phyloP scores from a whole-genome alignment of 345 rosid genomes.

The Ceriops decandra region DNA sequence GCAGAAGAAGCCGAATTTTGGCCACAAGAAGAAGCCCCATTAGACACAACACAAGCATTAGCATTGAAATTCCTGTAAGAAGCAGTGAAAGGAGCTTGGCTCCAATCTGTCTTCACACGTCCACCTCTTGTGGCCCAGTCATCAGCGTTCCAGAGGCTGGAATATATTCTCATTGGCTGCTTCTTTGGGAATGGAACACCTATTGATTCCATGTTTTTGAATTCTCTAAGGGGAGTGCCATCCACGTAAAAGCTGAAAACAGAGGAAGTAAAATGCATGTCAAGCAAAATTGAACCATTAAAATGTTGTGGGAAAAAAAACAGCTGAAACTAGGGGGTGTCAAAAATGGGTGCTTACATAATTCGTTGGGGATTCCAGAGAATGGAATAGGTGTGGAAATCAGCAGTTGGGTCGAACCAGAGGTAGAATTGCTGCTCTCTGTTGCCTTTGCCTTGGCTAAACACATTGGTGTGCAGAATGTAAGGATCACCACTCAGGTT shows the following conservation, averaged over 20 bases:
- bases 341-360: constrained; percentile 21
- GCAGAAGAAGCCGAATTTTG: constrained; percentile 13
- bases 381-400: constrained; percentile 58
- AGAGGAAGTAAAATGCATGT: background rate
- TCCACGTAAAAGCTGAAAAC: constrained; percentile 47
- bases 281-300: background rate
- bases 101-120: constrained; percentile 56
- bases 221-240: constrained; percentile 54
- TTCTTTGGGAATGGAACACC: constrained; percentile 49
- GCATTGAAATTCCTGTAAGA: constrained; percentile 22
- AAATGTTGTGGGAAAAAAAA: background rate
- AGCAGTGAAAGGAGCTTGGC: constrained; percentile 57
- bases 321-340: background rate
- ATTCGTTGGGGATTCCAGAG: constrained; percentile 59
- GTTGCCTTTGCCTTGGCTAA: constrained; percentile 3
- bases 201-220: constrained; percentile 50
- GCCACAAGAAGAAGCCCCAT: constrained; percentile 30
- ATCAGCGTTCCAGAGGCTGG: constrained; percentile 62
- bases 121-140: constrained; percentile 69
- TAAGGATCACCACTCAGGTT: constrained; percentile 5
- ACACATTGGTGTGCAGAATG: background rate
- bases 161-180: constrained; percentile 52
- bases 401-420: constrained; percentile 59
- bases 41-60: constrained; percentile 46
- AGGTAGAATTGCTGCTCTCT: constrained; percentile 14